Conservation (phyloP, 2,329 filamentous ascomycete genomes). For the Sclerotinia minor region DNA sequence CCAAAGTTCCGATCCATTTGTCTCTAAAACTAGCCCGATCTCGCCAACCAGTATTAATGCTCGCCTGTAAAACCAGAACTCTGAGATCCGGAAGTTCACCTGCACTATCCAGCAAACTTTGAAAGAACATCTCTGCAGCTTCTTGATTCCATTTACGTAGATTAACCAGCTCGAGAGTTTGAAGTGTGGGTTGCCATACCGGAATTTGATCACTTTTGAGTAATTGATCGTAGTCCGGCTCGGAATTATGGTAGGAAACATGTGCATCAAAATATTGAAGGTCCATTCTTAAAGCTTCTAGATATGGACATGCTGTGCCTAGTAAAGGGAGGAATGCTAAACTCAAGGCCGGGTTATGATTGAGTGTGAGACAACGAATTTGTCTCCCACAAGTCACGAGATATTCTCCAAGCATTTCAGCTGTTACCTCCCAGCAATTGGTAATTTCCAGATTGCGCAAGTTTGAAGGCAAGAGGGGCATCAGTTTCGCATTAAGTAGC, state of each 20-base stretch:
- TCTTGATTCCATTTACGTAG: constrained; percentile 71
- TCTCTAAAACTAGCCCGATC: constrained; percentile 77
- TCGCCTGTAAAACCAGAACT: constrained; percentile 68
- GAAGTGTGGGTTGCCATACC: constrained; percentile 73
- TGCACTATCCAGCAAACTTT: constrained; percentile 73
- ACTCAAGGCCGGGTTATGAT: constrained; percentile 77
- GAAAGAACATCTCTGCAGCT: constrained; percentile 74
- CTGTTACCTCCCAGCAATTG: constrained; percentile 75
- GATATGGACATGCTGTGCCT: constrained; percentile 64
- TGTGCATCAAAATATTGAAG: constrained; percentile 75
- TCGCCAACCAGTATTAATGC: constrained; percentile 79
- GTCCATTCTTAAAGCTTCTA: constrained; percentile 74
- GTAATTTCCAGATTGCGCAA: constrained; percentile 70
- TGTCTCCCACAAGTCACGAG: constrained; percentile 65
- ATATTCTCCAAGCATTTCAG: constrained; percentile 64
- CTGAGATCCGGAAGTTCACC: constrained; percentile 65
- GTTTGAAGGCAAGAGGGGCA: constrained; percentile 66
- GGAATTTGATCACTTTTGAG: constrained; percentile 66
- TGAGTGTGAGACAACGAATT: constrained; percentile 67
- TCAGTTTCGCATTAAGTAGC: constrained; percentile 64
- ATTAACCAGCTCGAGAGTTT: constrained; percentile 71
- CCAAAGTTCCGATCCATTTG: constrained; percentile 72
- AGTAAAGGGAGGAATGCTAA: constrained; percentile 72
- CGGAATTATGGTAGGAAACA: constrained; percentile 65
- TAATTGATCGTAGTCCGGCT: constrained; percentile 71